Evolutionary conservation across 163 green algal genomes (phyloP).

Genomic region (Scenedesmus sp.): DNA sequence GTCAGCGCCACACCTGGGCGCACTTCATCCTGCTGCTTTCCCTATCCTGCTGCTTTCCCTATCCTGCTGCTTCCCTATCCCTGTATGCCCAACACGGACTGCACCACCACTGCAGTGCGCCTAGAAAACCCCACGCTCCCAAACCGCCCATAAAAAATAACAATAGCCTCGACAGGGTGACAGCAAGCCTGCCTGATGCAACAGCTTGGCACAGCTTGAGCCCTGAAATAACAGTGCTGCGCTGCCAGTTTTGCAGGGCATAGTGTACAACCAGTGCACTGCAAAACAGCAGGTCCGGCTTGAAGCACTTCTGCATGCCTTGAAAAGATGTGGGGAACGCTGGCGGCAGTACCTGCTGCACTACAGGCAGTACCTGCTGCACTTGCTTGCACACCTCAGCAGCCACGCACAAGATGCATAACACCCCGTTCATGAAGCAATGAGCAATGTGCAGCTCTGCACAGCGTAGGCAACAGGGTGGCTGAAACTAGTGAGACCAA

Average conservation of each 20-base stretch:
- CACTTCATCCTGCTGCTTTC: neutral
- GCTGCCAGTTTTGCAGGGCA: neutral
- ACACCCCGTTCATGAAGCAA: constrained; percentile 5
- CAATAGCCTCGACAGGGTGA: too few relatives aligned
- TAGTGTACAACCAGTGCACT: neutral
- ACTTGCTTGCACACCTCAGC: neutral
- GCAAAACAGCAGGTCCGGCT: neutral
- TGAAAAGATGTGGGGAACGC: neutral
- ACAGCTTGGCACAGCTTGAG: neutral
- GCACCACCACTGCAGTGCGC: too few relatives aligned
- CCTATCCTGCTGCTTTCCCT: too few relatives aligned
- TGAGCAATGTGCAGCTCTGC: neutral
- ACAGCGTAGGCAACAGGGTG: neutral
- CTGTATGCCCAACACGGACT: too few relatives aligned
- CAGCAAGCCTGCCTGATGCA: neutral
- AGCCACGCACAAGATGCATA: neutral
- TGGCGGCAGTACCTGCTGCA: too few relatives aligned
- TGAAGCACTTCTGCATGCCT: neutral
- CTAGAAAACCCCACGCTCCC: too few relatives aligned
- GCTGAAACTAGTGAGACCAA: neutral
- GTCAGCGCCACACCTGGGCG: neutral
- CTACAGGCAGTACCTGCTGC: too few relatives aligned
- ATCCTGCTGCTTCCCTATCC: too few relatives aligned
- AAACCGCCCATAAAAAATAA: too few relatives aligned
- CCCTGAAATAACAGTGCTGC: neutral